A percentile compares a stretch with the other conserved stretches of the same genome.
phyloP scores from a whole-genome alignment of 1,284 basidiomycete species.

The Puccinia sorghi region DNA sequence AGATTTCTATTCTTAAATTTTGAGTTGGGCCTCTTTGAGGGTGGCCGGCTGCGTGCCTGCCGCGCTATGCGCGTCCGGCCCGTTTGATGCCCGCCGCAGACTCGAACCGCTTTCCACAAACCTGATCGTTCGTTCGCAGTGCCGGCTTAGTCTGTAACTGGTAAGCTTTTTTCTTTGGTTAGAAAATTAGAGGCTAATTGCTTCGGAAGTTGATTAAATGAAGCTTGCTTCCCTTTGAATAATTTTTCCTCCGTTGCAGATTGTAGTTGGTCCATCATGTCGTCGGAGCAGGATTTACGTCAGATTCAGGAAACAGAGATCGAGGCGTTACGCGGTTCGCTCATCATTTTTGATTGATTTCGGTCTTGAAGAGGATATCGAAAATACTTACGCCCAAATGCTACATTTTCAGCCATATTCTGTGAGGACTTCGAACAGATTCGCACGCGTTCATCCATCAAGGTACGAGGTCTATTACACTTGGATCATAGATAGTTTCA shows the following conservation, averaged over 20 bases:
- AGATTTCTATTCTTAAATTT: too few species aligned
- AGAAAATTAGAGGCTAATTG: too few species aligned
- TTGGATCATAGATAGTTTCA: background rate
- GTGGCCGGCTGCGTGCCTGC: too few species aligned
- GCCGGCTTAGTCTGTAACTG: too few species aligned
- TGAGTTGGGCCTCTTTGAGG: too few species aligned
- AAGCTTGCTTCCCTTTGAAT: background rate
- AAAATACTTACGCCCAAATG: background rate
- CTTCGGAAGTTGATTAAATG: background rate
- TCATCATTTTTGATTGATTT: background rate
- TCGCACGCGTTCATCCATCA: conserved; percentile 36
- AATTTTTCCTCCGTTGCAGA: background rate
- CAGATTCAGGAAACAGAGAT: conserved; percentile 43
- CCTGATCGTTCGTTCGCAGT: too few species aligned
- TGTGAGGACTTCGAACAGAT: conserved; percentile 43
- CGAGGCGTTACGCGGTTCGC: conserved; percentile 40
- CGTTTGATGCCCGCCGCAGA: too few species aligned
- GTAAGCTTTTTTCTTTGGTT: too few species aligned
- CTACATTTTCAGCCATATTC: conserved; percentile 31
- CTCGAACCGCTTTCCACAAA: too few species aligned
- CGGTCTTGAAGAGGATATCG: background rate
- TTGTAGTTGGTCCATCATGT: conserved; percentile 8
- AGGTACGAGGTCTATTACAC: background rate
- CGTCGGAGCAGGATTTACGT: conserved; percentile 28
- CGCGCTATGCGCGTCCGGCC: too few species aligned